Evolutionary conservation across 768 basidiomycete species (phyloP), one percentile per base, ranked within the genome.

Genomic region (Suillus tomentosus): DNA sequence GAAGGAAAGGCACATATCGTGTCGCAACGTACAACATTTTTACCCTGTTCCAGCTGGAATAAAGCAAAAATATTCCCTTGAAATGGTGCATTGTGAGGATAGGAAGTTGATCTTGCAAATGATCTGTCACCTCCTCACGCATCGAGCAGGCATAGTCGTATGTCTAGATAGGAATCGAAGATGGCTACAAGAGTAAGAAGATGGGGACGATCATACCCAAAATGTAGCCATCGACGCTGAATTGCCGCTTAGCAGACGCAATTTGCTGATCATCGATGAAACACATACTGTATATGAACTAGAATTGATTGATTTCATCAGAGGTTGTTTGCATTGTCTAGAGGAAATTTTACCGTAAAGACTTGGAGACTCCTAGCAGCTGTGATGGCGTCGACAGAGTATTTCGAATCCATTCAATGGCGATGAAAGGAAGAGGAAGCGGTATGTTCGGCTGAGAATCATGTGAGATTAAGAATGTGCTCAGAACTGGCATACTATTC

Each of bases 161-260:
- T 24, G 7, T 31, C 62, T 63, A 45, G 47, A 8, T n/a, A 60
- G 24, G 9, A 48, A 50, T 17, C 13, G 3, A 24, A 48, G n/a
- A 22, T 48, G 47, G 22, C 24, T 50, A 53, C 14, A 22, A 48
- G 7, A 40, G 19, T 61, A 31, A 39, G 24, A 31, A 40, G 11
- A 37, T 60, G 37, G 14, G 17, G 17, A 60, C 8, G 4, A 5
- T 22, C 19, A n/a, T 45, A 63, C 62, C 62, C 62, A 63, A 43
- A 63, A 63, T n/a, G 62, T 45, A 60, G 56, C 22, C 45, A 63
- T 39, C 19, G 58, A 63, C 13, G 47, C 62, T 63, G 17, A 3
- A 22, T 24, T 56, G 36, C 14, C 3, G 11, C 13, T 56, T 24
- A 56, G 55, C 3, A 22, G 13, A 56, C 22, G 47, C 31, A 31